phyloP scores from a whole-genome alignment of 2,329 filamentous ascomycete species.

The Drechslera avenae region DNA sequence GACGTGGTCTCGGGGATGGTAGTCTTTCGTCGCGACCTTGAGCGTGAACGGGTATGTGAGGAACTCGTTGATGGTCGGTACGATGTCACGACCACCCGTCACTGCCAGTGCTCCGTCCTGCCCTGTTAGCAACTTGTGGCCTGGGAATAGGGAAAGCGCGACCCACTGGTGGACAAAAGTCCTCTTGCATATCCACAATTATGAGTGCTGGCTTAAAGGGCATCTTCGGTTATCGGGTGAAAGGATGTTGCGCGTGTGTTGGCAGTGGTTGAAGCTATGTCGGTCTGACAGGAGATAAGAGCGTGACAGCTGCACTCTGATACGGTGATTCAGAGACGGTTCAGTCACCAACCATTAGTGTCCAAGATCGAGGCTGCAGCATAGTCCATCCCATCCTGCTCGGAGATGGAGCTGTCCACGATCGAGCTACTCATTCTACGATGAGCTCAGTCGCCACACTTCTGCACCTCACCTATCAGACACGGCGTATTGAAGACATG shows the following conservation, averaged over 20 bases:
- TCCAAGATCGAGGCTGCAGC: slow-evolving; percentile 6
- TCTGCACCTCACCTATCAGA: too few relatives aligned
- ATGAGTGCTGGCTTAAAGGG: slow-evolving; percentile 62
- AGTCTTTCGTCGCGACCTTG: slow-evolving; percentile 90
- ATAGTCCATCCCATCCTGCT: not conserved
- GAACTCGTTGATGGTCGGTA: slow-evolving; percentile 73
- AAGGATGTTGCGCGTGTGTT: not conserved
- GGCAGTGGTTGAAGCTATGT: not conserved
- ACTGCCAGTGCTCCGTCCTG: slow-evolving; percentile 87
- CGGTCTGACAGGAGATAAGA: not conserved
- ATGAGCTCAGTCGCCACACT: too few relatives aligned
- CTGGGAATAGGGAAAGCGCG: not conserved
- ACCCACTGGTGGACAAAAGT: slow-evolving; percentile 88
- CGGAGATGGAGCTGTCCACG: not conserved
- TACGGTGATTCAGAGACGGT: not conserved
- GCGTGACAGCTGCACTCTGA: not conserved
- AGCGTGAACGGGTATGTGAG: slow-evolving; percentile 72
- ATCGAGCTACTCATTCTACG: too few relatives aligned
- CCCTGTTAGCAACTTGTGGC: slow-evolving; percentile 24
- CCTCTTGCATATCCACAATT: slow-evolving; percentile 88
- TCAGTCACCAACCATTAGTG: not conserved
- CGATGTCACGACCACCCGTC: slow-evolving; percentile 71
- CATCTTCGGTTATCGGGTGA: slow-evolving; percentile 18
- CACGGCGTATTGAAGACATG: too few relatives aligned
- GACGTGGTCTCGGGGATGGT: slow-evolving; percentile 80